phyloP scores from a whole-genome alignment of 768 basidiomycete species.

The Mycena chlorophos region DNA sequence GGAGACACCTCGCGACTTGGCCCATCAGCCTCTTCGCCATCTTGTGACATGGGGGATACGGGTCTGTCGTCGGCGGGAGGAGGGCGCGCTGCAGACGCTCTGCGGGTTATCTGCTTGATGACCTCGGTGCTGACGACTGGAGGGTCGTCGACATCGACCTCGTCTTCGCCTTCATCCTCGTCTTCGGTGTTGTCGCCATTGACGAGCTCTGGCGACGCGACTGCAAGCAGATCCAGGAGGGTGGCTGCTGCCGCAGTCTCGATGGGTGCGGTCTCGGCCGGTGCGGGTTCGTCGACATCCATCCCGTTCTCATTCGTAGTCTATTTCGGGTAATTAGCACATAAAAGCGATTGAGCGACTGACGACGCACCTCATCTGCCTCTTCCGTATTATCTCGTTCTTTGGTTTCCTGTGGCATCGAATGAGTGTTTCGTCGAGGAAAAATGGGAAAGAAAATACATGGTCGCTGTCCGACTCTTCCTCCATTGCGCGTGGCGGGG shows the following conservation, averaged over 20 bases:
- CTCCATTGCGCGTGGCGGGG: conserved; percentile 55
- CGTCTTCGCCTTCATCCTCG: conserved; percentile 30
- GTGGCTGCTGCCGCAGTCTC: conserved; percentile 13
- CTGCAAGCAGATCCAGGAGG: conserved; percentile 20
- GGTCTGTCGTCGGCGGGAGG: conserved; percentile 5
- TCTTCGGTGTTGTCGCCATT: conserved; percentile 29
- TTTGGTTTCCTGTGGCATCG: conserved; percentile 14
- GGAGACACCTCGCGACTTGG: conserved; percentile 20
- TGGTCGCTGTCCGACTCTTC: conserved; percentile 60
- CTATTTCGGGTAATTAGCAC: background rate
- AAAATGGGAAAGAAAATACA: conserved; percentile 10
- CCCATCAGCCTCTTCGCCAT: conserved; percentile 19
- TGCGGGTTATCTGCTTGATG: conserved; percentile 14
- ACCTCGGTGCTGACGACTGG: conserved; percentile 14
- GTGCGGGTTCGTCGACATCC: conserved; percentile 14
- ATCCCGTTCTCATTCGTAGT: conserved; percentile 15
- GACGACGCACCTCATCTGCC: conserved; percentile 17
- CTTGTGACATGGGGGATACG: conserved; percentile 20
- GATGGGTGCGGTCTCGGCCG: conserved; percentile 4
- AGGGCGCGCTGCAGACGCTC: background rate
- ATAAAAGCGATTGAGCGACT: background rate
- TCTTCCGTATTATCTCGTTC: conserved; percentile 26
- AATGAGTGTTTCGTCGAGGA: background rate
- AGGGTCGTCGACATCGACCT: conserved; percentile 22
- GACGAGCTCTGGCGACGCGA: conserved; percentile 12